These are phyloP conservation scores for Baorangia bicolor DNA, from an alignment of 768 basidiomycete genomes.

Conservation along the genomic window DNA sequence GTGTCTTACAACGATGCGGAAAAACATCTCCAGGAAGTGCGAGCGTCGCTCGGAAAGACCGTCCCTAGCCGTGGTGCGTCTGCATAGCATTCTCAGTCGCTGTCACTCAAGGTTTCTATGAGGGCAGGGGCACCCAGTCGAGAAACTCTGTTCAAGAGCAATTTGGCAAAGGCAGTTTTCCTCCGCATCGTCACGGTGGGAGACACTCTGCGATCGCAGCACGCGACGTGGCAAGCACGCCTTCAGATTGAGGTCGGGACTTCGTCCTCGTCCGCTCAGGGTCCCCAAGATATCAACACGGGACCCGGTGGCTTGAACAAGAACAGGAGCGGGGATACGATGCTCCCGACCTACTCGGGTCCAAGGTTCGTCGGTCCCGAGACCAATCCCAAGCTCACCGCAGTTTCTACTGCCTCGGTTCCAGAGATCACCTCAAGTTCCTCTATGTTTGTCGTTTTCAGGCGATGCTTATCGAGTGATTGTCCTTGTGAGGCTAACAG, in stretches of 20 bases:
- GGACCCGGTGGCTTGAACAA: background rate
- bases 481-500: slow-evolving; percentile 15
- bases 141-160: slow-evolving; percentile 7
- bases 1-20: slow-evolving; percentile 1
- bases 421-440: background rate
- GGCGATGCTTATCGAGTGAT: slow-evolving; percentile 10
- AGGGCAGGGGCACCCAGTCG: background rate
- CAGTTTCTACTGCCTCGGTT: background rate
- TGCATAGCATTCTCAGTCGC: background rate
- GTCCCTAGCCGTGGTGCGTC: background rate
- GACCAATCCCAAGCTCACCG: background rate
- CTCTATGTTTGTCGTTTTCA: slow-evolving; percentile 7
- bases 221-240: slow-evolving; percentile 12
- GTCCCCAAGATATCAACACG: background rate
- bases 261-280: background rate
- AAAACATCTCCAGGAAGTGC: slow-evolving; percentile 4
- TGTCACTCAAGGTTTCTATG: background rate
- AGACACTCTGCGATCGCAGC: slow-evolving; percentile 14
- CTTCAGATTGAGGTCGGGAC: slow-evolving; percentile 7
- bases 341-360: background rate
- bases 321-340: background rate
- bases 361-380: background rate
- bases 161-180: slow-evolving; percentile 7
- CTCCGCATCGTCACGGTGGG: slow-evolving; percentile 8
- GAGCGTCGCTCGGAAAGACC: slow-evolving; percentile 3